phyloP scores from a whole-genome alignment of 495 filamentous ascomycete genomes.

The Aspergillus nidulans region DNA sequence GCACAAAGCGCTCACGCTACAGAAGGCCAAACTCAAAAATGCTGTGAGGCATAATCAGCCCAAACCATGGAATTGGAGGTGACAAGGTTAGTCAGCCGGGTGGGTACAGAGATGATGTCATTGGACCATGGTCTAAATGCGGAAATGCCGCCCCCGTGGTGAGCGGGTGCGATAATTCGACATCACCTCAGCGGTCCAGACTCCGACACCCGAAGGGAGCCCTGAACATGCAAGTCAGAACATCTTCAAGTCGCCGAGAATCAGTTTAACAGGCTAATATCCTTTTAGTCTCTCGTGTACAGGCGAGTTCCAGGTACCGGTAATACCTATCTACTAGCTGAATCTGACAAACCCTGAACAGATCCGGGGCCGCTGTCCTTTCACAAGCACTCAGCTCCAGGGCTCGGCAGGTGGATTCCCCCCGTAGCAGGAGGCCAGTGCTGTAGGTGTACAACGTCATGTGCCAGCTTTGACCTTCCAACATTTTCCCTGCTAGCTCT shows the following conservation, averaged over 20 bases:
- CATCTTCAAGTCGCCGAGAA: background rate
- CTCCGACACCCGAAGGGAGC: background rate
- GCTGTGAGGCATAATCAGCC: background rate
- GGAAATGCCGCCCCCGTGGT: background rate
- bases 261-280: background rate
- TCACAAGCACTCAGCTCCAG: background rate
- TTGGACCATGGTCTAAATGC: background rate
- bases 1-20: background rate
- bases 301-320: background rate
- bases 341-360: background rate
- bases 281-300: background rate
- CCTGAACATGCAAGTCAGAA: background rate
- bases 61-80: background rate
- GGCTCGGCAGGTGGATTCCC: background rate
- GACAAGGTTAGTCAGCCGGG: background rate
- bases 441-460: slow-evolving; percentile 6
- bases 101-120: background rate
- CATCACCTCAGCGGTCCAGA: background rate
- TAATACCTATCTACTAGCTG: background rate
- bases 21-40: slow-evolving; percentile 1
- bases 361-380: background rate
- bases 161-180: background rate
- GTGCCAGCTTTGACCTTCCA: background rate
- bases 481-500: background rate
- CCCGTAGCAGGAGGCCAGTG: background rate